Evolutionary conservation across 768 basidiomycete genomes (phyloP), one percentile per base, ranked within the genome.

Genomic region (Trametes coccinea): DNA sequence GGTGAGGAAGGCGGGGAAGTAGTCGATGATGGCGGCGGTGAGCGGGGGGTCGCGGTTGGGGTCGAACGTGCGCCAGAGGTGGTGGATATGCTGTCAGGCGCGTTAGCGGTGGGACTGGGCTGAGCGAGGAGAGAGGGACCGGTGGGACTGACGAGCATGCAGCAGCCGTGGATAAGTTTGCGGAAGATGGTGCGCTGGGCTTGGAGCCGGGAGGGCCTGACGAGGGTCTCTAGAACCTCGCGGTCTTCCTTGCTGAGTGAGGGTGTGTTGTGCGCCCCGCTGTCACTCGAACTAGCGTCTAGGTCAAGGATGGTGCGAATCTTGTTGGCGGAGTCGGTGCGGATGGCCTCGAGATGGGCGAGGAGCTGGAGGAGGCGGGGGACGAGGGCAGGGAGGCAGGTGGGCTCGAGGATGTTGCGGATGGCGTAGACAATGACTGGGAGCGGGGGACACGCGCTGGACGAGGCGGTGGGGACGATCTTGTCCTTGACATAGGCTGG

Each of bases 141-240:
- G 0, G 17, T 31, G 0, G n/a, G 27, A 53, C 63, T 17, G 34
- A 67, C 66, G 14, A 67, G 60, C 5, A 59, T 13, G 40, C 33
- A 67, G 37, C 43, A 60, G 9, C 30, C 58, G 53, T 67, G 34
- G 31, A 64, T 17, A 56, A 65, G 17, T 16, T 58, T 27, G 50
- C 66, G 60, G 59, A 60, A 67, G 14, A 54, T 43, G 4, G 33
- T 53, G 16, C 60, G 66, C 3, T 63, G 56, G n/a, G 62, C 51
- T 10, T 4, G 17, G 8, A 46, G 29, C 2, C 37, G 44, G 30
- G 39, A 56, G 3, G 44, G 43, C 22, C 33, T 22, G 11, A 34
- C 27, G 53, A 59, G 39, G 6, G 31, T 7, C 22, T 49, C 37
- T 22, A 67, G 59, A 4, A 16, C 37, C 6, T 43, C 44, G 11